Evolutionary conservation across 208 protist genomes (phyloP), one percentile per base, ranked within the genome.

Genomic region (Leptomonas seymouri): DNA sequence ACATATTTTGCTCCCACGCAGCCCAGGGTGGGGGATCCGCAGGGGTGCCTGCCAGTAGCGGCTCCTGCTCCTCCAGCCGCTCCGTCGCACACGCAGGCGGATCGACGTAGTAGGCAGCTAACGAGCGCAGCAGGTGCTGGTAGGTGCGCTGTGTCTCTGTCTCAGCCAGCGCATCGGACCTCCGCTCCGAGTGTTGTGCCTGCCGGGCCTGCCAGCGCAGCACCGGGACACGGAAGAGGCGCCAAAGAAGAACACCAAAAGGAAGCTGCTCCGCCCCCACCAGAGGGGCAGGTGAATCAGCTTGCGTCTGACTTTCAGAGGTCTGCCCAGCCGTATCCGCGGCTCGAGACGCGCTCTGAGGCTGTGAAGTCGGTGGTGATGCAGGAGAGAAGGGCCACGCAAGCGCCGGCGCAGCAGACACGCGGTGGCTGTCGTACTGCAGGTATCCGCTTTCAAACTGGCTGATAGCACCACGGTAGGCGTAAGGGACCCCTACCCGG

Each of bases 181-280:
- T 25, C 20, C 42, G 48, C 2, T 39, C 15, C 3, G 41, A 36
- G 41, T 21, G n/a, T 15, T 58, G 48, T 44, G n/a, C 18, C 46
- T 71, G 65, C 50, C 57, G 54, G 15, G 41, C 54, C 25, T 64
- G 56, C 56, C 72, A 76, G 5, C 71, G 67, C 41, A 86, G 56
- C 27, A 70, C 78, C 9, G 77, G 78, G 1, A 74, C 0, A 15
- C 74, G 71, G 50, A 83, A 82, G 42, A 82, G 44, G 2, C 81
- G 65, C 81, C 81, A 86, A n/a, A 86, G 62, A 21, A 86, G 69
- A 27, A 81, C 54, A 1, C 81, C 81, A 7, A 86, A 55, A 11
- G 81, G 67, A 1, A 81, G 66, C 7, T 61, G 60, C 18, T 80
- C 70, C 2, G 61, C 31, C 36, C 57, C 65, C 11, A 70, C 41